Evolutionary conservation across 768 basidiomycete species (phyloP).

Genomic region (Collybia sordida): DNA sequence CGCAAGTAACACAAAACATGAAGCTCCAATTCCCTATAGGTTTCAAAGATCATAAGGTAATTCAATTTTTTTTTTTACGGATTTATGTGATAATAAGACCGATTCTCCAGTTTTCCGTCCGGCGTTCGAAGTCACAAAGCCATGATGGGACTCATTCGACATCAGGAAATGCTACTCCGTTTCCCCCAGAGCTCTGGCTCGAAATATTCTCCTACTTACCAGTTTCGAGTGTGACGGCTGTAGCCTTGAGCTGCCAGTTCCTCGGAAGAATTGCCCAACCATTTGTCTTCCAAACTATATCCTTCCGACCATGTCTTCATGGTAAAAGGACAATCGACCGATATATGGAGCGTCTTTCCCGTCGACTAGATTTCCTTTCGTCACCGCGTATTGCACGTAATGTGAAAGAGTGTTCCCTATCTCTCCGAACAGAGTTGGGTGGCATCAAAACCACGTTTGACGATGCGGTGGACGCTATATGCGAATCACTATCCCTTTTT

Average conservation of each 20-base stretch:
- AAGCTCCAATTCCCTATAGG: too few species aligned
- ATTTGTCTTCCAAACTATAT: background rate
- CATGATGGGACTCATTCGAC: too few species aligned
- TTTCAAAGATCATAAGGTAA: too few species aligned
- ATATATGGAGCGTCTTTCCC: background rate
- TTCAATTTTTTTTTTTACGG: too few species aligned
- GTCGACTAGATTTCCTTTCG: background rate
- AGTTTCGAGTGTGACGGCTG: background rate
- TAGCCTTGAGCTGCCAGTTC: background rate
- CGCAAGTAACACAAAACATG: too few species aligned
- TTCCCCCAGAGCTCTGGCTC: constrained; percentile 5
- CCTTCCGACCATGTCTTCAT: background rate
- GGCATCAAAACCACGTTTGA: background rate
- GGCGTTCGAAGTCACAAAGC: too few species aligned
- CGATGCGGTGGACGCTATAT: background rate
- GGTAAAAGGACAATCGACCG: background rate
- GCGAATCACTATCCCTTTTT: background rate
- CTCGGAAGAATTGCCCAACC: constrained; percentile 1
- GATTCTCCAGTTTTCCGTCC: too few species aligned
- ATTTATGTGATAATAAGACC: too few species aligned
- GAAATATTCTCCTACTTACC: background rate
- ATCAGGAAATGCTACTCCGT: too few species aligned
- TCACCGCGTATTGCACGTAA: background rate
- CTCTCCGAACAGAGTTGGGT: background rate
- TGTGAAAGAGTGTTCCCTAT: background rate